Base-by-base conservation (phyloP, 129 eudicot genomes). In the Deinandra increscens region DNA sequence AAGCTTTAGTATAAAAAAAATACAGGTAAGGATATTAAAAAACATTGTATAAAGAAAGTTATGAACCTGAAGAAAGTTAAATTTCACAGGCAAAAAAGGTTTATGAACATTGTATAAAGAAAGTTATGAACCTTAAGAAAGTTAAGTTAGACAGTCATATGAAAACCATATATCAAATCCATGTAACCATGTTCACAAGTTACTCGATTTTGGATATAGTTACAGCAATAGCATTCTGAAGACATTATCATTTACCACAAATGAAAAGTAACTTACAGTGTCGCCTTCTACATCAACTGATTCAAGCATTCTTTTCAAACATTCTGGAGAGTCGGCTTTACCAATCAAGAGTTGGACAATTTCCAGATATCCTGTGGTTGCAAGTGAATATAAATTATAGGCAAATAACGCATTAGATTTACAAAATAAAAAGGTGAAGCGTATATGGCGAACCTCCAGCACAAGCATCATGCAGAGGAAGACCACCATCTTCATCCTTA, bases 401-500 rank as follows among this genome's bases (percentile, higher is more conserved):
- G 55, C 15, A 36, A 23, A 60, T 42, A 41, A 11, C 41, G 5
- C 15, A 26, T 0, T n/a, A 58, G 26, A 17, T 29, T 56, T 42
- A 29, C 0, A 61, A 1, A 9, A 53, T 44, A 44, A 9, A 9
- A 64, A 54, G 5, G 2, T 34, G 19, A 20, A n/a, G 31, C 38
- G 22, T 36, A 31, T 12, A 48, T 67, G 33, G 37, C 69, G n/a
- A 59, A 92, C 98, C 98, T 79, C 98, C 95, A 50, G 98, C 98
- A 81, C 91, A 92, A 42, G 98, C 98, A 86, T 92, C 98, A 78
- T 92, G 98, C 75, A 92, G 55, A 26, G 98, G 98, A 84, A 92
- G 76, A 33, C 86, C 98, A 55, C 96, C 98, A 73, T 92, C 98
- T 79, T 92, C 96, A 73, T 92, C 98, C 83, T 81, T 89, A 48